Evolutionary conservation across 2,329 filamentous ascomycete species (phyloP), one percentile per base, ranked within the genome.

Genomic region (Colletotrichum aenigma): DNA sequence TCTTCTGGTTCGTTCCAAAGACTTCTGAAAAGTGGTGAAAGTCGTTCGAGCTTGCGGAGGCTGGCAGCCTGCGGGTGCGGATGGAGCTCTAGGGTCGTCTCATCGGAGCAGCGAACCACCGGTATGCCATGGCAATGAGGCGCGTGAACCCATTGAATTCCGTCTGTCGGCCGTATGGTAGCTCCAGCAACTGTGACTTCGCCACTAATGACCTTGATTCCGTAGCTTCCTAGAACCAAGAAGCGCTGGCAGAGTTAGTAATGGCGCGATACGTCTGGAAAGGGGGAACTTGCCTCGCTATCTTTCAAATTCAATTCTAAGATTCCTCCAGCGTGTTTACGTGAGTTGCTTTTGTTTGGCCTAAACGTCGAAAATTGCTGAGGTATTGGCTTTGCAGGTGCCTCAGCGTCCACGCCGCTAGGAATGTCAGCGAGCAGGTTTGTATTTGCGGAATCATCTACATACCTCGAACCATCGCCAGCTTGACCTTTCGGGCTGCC

Each of bases 51-150:
- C 1, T 87, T 85, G 18, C 87, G 86, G 13, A 95, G 77, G 1
- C 85, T 85, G 16, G 82, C 82, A 3, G 88, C 84, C 10, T 85
- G 86, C 1, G 89, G 87, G 66, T 91, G 88, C 6, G 92, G 82
- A 38, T 89, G 85, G 28, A 95, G 83, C 74, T 94, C 89, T 1
- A 94, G 81, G 2, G 81, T 83, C 0, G 87, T 87, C 12, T 88
- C 82, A 61, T 90, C 87, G 0, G 84, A 80, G 58, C 89, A 91
- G 62, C 91, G 85, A 38, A 96, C 87, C 1, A 93, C 90, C 1
- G 93, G 94, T 2, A 96, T 83, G 1, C 94, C 92, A 80, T 95
- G 91, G 48, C 93, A 94, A 56, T 90, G 89, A 2, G 94, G 91
- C 18, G 94, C 93, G 81, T 91, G 91, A 18, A 95, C 87, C 86